Evolutionary conservation across 805 yeast genomes (phyloP), one percentile per base, ranked within the genome.

Genomic region (Pichia cabralensis): DNA sequence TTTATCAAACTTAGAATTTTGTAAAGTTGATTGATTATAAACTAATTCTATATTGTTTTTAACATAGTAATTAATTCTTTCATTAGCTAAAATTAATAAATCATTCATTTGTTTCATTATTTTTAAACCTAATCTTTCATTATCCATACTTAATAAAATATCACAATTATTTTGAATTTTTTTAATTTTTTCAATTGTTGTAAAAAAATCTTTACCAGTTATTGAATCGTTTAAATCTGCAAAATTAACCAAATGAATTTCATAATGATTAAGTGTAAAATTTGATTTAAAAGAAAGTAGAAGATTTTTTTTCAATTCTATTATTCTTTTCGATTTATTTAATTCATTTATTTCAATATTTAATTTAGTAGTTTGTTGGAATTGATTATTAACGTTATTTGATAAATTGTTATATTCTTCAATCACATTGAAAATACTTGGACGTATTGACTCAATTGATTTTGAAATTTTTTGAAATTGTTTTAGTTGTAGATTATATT

Each of bases 211-310:
- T 12, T 41, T 45, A 41, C 62, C 60, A 21, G 69, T 60, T 10
- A 62, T 70, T 12, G 63, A 65, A 21, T 66, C 64, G 16, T 55
- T 50, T 26, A 88, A 58, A 31, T 42, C 39, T 3, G 38, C 41
- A 29, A 27, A 40, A 30, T 31, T 30, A 12, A 42, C 23, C 6
- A 69, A 55, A 46, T 71, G 80, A 29, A 74, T 77, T 45, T 89
- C 96, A 37, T 73, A 70, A 40, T 78, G 88, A 28, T 69, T 69
- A 28, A 89, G 54, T 0, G 88, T 72, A 49, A 81, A 84, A 37
- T 71, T 70, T 4, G 67, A 63, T 41, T 76, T 74, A 44, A 80
- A 71, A 20, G 67, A 64, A 1, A 55, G 46, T 26, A 82, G 53
- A 1, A 82, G 47, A 24, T 62, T 53, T 47, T 71, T 76, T 46